Conservation (phyloP, 106 monocot species). For the Dactylorhiza incarnata region DNA sequence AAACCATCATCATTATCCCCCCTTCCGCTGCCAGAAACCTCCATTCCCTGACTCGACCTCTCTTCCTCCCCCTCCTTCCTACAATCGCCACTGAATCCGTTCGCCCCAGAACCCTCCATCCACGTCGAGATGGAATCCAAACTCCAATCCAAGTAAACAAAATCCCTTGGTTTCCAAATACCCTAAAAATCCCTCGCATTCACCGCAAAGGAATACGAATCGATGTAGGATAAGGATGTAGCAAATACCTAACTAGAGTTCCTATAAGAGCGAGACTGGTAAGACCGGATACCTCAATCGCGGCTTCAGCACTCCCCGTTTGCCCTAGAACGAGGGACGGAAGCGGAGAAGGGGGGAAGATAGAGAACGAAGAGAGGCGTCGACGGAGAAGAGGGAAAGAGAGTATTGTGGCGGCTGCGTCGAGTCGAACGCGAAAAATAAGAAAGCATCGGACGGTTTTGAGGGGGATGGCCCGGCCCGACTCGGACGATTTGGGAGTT, state of each 20-base stretch:
- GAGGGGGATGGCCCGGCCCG: too few species aligned
- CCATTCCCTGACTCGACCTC: background rate
- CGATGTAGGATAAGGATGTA: background rate
- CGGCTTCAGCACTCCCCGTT: background rate
- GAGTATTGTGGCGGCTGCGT: background rate
- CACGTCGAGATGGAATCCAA: background rate
- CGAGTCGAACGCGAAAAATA: background rate
- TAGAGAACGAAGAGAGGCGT: background rate
- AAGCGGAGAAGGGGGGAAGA: background rate
- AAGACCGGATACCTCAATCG: background rate
- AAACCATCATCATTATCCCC: conserved; percentile 2
- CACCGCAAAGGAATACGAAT: background rate
- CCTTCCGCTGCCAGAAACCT: conserved; percentile 5
- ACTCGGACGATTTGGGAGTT: background rate
- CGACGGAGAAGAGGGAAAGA: background rate
- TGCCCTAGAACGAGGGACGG: background rate
- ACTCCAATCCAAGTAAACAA: background rate
- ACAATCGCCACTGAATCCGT: background rate
- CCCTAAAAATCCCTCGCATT: background rate
- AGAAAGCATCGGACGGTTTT: background rate
- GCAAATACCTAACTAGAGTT: background rate
- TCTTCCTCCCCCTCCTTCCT: background rate
- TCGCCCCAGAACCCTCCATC: background rate
- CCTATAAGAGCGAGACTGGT: background rate
- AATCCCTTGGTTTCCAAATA: background rate